Evolutionary conservation across 345 rosid species (phyloP).

Genomic region (Mallotus nudiflorus): DNA sequence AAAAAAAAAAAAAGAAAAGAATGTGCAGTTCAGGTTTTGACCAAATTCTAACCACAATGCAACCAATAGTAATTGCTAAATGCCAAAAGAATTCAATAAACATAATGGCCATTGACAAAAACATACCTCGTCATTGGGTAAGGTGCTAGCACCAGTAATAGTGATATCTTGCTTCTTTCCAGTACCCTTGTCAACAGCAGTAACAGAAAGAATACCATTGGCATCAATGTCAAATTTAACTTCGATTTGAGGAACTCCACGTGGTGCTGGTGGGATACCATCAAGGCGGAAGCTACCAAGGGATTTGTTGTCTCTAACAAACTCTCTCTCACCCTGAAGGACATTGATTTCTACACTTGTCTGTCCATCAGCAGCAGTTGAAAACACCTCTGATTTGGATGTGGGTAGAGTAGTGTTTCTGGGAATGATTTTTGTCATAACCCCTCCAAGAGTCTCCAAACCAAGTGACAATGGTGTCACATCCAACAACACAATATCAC

Average conservation of each 20-base stretch:
- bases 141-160: slow-evolving; percentile 93
- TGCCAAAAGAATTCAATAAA: not conserved
- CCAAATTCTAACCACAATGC: not conserved
- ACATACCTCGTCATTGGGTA: slow-evolving; percentile 89
- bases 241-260: slow-evolving; percentile 93
- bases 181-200: slow-evolving; percentile 84
- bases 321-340: slow-evolving; percentile 96
- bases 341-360: slow-evolving; percentile 98
- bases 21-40: not conserved
- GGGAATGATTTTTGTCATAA: slow-evolving; percentile 94
- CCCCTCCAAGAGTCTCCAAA: slow-evolving; percentile 95
- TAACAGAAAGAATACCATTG: slow-evolving; percentile 84
- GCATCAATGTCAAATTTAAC: slow-evolving; percentile 97
- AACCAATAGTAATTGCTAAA: not conserved
- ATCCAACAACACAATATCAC: slow-evolving; percentile 90
- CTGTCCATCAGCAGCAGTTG: slow-evolving; percentile 99
- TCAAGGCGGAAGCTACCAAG: slow-evolving; percentile 73
- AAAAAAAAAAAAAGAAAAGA: too few relatives aligned
- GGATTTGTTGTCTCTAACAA: slow-evolving; percentile 93
- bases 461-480: slow-evolving; percentile 89
- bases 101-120: not conserved
- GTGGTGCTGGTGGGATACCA: slow-evolving; percentile 86
- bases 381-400: slow-evolving; percentile 96
- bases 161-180: slow-evolving; percentile 97
- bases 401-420: slow-evolving; percentile 95